These are phyloP conservation scores for Stemphylium vesicarium DNA, from an alignment of 2,329 filamentous ascomycete genomes.

Conservation along the genomic window DNA sequence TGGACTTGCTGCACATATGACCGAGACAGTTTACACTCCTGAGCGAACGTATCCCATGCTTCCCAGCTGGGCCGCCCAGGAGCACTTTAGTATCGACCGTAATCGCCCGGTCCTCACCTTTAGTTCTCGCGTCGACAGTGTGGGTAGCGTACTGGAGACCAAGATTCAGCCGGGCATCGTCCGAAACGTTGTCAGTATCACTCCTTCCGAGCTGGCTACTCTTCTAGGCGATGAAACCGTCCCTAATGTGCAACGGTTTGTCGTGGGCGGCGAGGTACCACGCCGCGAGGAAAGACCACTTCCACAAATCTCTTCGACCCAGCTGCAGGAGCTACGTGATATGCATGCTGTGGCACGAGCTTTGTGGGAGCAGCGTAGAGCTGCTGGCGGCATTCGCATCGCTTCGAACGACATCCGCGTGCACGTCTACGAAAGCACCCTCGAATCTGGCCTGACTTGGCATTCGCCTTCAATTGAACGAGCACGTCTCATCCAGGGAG, in stretches of 20 bases:
- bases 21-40: slow-evolving; percentile 63
- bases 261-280: slow-evolving; percentile 36
- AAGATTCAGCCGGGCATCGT: slow-evolving; percentile 61
- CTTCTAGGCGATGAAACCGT: slow-evolving; percentile 46
- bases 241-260: slow-evolving; percentile 20
- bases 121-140: slow-evolving; percentile 60
- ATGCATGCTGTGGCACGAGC: slow-evolving; percentile 46
- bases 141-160: slow-evolving; percentile 61
- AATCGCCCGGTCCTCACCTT: slow-evolving; percentile 66
- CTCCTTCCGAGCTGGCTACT: slow-evolving; percentile 48
- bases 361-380: slow-evolving; percentile 41
- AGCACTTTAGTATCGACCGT: slow-evolving; percentile 60
- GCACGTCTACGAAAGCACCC: slow-evolving; percentile 45
- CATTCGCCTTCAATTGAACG: slow-evolving; percentile 48
- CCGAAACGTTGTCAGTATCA: slow-evolving; percentile 62
- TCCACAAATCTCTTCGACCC: slow-evolving; percentile 26
- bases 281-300: slow-evolving; percentile 2
- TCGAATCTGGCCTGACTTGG: slow-evolving; percentile 47
- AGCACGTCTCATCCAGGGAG: slow-evolving; percentile 49
- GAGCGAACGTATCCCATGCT: slow-evolving; percentile 65
- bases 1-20: slow-evolving; percentile 65
- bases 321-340: slow-evolving; percentile 43
- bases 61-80: slow-evolving; percentile 56
- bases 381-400: slow-evolving; percentile 49
- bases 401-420: slow-evolving; percentile 35